These are phyloP conservation scores for Lanmaoa pseudosensibilis DNA, from an alignment of 768 basidiomycete genomes.

Conservation along the genomic window DNA sequence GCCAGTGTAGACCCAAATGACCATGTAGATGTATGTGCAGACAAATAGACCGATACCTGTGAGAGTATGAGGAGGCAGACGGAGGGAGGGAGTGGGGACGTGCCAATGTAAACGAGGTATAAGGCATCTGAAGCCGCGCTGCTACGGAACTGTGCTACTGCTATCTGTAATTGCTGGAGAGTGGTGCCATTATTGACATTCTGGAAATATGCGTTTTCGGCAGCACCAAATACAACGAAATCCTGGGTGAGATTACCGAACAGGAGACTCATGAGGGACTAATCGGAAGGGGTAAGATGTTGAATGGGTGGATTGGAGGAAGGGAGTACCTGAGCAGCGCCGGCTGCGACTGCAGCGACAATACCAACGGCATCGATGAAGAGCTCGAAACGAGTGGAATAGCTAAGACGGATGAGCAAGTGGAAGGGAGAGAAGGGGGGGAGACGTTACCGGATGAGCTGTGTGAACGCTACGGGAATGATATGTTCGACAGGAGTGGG, in stretches of 20 bases:
- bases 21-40: constrained; percentile 74
- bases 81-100: constrained; percentile 15
- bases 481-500: too few species aligned
- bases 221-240: constrained; percentile 60
- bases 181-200: constrained; percentile 31
- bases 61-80: neutral
- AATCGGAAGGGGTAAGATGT: neutral
- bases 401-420: constrained; percentile 43
- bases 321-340: constrained; percentile 68
- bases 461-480: constrained; percentile 40
- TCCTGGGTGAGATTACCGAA: constrained; percentile 80
- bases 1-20: constrained; percentile 68
- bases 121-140: constrained; percentile 56
- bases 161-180: constrained; percentile 30
- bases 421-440: neutral
- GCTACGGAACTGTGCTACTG: constrained; percentile 50
- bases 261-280: constrained; percentile 80
- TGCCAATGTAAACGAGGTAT: constrained; percentile 69
- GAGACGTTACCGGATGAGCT: constrained; percentile 47
- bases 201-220: constrained; percentile 13
- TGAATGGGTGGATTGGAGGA: neutral
- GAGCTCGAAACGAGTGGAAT: constrained; percentile 70
- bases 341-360: constrained; percentile 69
- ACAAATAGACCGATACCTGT: constrained; percentile 73
- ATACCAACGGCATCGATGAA: constrained; percentile 69